Base-by-base conservation (phyloP, 345 rosid species). In the Cardamine resedifolia region DNA sequence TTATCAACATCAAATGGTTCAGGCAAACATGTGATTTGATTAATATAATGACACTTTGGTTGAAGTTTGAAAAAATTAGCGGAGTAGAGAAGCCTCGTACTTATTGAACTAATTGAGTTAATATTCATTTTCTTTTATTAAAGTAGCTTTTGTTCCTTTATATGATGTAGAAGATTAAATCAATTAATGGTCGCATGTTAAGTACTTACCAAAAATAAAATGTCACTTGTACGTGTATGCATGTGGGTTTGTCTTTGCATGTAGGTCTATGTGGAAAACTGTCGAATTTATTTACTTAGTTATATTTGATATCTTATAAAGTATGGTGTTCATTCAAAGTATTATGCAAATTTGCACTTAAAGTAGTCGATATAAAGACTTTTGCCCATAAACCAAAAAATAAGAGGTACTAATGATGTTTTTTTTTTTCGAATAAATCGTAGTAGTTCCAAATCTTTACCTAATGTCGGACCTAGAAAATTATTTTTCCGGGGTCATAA, bases 51-150 rank as follows among this genome's bases (percentile, higher is more conserved):
- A 24, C 39, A 38, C 43, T 15, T 56, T 68, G 43, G 41, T 68
- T 55, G 39, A 27, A 68, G 31, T 28, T 68, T 56, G 73, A 43
- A 31, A 56, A 68, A 56, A 68, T 30, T 28, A 30, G 64, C 55
- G 64, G 44, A 68, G 20, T 19, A 41, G 15, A 41, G 20, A 26
- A 19, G 52, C 52, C 43, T 43, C n/a, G n/a, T 53, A 28, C 20
- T 8, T 55, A 58, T n/a, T n/a, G n/a, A n/a, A n/a, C n/a, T n/a
- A 31, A 48, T 24, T 52, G 26, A 36, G 34, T 45, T 52, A 24
- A 49, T 20, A 7, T 49, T 33, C 20, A 49, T 11, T 64, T 27
- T 30, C 18, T 7, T 16, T 27, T 18, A 12, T 48, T 64, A 31
- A 18, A 50, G n/a, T 16, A 66, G 36, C 16, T 24, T 28, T 68